phyloP scores from a whole-genome alignment of 179 eudicot species.

The Silene noctiflora region DNA sequence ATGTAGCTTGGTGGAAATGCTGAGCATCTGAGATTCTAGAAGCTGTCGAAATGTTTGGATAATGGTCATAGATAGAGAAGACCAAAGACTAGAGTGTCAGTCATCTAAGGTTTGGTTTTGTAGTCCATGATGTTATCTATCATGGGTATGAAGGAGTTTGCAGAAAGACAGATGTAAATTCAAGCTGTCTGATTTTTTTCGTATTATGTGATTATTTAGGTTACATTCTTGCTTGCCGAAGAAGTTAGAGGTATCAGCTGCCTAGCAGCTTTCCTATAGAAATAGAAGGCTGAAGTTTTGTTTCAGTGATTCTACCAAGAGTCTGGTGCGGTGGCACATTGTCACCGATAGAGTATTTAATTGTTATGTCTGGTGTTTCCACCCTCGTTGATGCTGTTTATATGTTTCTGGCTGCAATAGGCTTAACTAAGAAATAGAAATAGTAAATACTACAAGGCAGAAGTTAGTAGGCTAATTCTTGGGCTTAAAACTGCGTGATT shows the following conservation, averaged over 20 bases:
- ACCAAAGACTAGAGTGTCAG: not conserved
- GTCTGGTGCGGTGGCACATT: not conserved
- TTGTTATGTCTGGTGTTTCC: not conserved
- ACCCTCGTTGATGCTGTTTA: too few relatives aligned
- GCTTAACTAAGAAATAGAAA: too few relatives aligned
- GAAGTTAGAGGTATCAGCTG: not conserved
- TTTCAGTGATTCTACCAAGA: too few relatives aligned
- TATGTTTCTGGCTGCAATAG: too few relatives aligned
- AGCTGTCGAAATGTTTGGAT: not conserved
- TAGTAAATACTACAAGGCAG: too few relatives aligned
- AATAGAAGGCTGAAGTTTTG: not conserved
- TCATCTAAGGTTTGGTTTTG: not conserved
- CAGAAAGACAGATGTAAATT: not conserved
- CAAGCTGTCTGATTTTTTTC: not conserved
- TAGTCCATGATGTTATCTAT: not conserved
- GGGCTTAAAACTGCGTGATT: slow-evolving; percentile 6
- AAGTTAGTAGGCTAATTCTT: not conserved
- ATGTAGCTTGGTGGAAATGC: too few relatives aligned
- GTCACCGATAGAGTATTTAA: not conserved
- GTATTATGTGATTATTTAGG: not conserved
- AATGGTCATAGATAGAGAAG: not conserved
- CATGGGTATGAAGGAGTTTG: not conserved
- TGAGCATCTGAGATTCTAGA: too few relatives aligned
- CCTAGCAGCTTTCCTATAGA: not conserved
- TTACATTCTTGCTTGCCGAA: not conserved